Evolutionary conservation across 345 rosid species (phyloP).

Genomic region (Heritiera fomes): DNA sequence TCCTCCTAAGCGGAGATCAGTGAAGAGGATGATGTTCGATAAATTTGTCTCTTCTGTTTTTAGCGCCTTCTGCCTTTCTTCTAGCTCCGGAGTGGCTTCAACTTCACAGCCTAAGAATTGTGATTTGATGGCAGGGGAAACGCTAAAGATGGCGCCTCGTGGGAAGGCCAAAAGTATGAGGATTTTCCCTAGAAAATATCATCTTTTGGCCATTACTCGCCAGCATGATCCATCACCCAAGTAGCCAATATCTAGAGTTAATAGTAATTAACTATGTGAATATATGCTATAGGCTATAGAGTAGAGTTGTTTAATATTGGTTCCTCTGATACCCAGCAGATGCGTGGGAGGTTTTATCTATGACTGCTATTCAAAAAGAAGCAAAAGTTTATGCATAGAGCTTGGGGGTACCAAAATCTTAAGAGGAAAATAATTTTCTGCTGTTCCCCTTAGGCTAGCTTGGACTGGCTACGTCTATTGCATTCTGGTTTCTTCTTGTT

Average conservation of each 20-base stretch:
- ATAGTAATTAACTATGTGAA: not conserved
- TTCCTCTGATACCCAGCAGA: not conserved
- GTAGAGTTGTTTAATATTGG: not conserved
- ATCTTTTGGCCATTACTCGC: not conserved
- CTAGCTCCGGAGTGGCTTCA: not conserved
- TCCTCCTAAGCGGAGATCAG: constrained; percentile 25
- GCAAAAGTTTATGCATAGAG: not conserved
- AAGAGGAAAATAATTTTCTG: too few relatives aligned
- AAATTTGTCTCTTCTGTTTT: not conserved
- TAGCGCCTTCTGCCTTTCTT: not conserved
- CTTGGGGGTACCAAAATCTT: too few relatives aligned
- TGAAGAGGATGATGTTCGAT: constrained; percentile 20
- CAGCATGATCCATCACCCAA: not conserved
- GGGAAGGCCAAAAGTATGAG: constrained; percentile 7
- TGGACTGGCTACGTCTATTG: too few relatives aligned
- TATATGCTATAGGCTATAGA: not conserved
- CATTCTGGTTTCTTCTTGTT: too few relatives aligned
- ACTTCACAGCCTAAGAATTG: not conserved
- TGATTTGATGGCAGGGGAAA: not conserved
- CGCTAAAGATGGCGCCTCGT: not conserved
- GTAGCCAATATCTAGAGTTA: not conserved
- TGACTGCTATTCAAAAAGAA: not conserved
- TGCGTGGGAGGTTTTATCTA: not conserved
- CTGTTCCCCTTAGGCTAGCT: too few relatives aligned
- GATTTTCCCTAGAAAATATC: not conserved